Evolutionary conservation across 345 rosid species (phyloP), one percentile per base, ranked within the genome.

Genomic region (Linum tenue): DNA sequence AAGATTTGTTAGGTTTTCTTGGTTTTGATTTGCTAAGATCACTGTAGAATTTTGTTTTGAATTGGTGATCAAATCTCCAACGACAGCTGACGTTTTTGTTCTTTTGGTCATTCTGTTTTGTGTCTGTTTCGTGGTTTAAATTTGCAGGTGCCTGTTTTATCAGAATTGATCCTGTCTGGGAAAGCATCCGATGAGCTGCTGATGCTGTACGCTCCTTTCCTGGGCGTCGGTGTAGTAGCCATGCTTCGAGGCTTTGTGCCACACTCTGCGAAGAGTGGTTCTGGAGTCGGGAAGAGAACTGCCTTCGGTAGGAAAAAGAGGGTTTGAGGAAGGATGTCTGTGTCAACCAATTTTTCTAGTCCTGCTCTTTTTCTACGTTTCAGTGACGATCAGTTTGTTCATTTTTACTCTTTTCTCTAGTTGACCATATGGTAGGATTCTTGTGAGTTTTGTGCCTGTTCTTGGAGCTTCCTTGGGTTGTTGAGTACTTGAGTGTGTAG

Each of bases 111-210:
- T 3, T 9, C 12, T 50, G 59, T 5, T 72, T 65, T 60, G 44
- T 56, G 36, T 1, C 16, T 11, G 9, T 67, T 41, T 7, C 9
- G 12, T 44, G 63, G 3, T 17, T 53, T 7, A 41, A 41, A 5
- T 39, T 1, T 42, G 50, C 80, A 90, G 98, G 75, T 73, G 56
- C 90, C 94, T 35, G 73, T 86, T 41, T 44, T 90, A 36, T 80
- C 85, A 41, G 97, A 92, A 63, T 62, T 88, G 69, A 7, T 73
- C 55, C 78, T 88, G 36, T 90, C 90, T 0, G 77, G 83, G 59
- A 86, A 78, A 69, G 87, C 89, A 5, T 79, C 94, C 0, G 82
- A 88, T 39, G 70, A 64, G 66, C 67, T 90, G 79, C 37, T 82
- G 67, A 77, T 63, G 81, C 39, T 79, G 76, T 88, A 90, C 63